Conservation (phyloP, 2,329 filamentous ascomycete genomes). For the Fusarium nygamai region DNA sequence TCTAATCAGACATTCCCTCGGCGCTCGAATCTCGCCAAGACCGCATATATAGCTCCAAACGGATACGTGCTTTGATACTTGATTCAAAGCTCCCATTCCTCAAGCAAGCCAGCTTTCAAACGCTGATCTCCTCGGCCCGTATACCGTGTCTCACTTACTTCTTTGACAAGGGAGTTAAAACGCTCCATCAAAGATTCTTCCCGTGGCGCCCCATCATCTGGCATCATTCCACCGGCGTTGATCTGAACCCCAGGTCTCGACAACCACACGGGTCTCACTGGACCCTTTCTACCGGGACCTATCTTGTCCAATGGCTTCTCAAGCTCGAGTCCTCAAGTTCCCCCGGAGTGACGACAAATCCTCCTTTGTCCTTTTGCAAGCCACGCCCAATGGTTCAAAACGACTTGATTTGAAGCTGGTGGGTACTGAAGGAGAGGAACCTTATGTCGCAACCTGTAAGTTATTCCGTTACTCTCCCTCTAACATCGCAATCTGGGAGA, state of each 20-base stretch:
- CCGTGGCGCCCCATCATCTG: conserved; percentile 19
- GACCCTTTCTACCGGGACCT: background rate
- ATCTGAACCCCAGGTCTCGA: conserved; percentile 22
- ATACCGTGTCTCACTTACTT: conserved; percentile 29
- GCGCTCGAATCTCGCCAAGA: background rate
- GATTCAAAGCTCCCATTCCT: conserved; percentile 33
- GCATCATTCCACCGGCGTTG: conserved; percentile 24
- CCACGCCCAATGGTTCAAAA: conserved; percentile 59
- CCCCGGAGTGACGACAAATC: conserved; percentile 63
- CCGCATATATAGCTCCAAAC: background rate
- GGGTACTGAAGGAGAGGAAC: conserved; percentile 72
- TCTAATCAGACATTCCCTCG: background rate
- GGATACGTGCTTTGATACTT: background rate
- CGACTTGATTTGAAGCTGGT: conserved; percentile 73
- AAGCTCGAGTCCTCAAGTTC: conserved; percentile 63
- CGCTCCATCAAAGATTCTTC: conserved; percentile 21
- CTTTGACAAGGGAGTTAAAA: conserved; percentile 7
- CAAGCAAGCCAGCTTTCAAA: conserved; percentile 7
- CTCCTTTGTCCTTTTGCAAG: conserved; percentile 69
- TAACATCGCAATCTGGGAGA: conserved; percentile 22
- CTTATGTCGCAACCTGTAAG: conserved; percentile 69
- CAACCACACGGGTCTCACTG: background rate
- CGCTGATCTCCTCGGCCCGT: conserved; percentile 33
- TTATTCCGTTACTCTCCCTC: conserved; percentile 40
- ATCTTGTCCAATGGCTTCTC: conserved; percentile 34